Evolutionary conservation across 805 yeast genomes (phyloP), one percentile per base, ranked within the genome.

Genomic region (Wickerhamomyces hampshirensis): DNA sequence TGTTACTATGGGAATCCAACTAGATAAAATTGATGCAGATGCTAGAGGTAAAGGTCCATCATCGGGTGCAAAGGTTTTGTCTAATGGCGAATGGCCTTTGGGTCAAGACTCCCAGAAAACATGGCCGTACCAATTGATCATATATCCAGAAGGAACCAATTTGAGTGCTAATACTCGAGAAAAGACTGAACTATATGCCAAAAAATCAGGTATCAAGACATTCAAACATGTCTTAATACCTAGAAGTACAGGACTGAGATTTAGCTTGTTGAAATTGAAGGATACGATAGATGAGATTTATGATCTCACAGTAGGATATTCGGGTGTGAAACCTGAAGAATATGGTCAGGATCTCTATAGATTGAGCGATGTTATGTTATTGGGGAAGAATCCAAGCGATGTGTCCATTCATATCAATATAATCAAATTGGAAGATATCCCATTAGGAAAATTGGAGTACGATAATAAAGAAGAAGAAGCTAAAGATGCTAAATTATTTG

Each of bases 71-170:
- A 24, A 11, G 4, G 4, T 35, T 63, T 34, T 52, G 28, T 37
- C 55, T 31, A 47, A 65, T 47, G 48, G 63, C 1, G 36, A 43
- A 10, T 50, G 47, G 48, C 54, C 56, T 9, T 9, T 27, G 4
- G 56, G 46, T 28, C n/a, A 37, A 12, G 33, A 48, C 35, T 17
- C 35, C 50, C 7, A 51, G 60, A 15, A 60, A 68, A 46, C 55
- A 6, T 71, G 76, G 75, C 80, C 84, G 4, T 79, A 80, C 44
- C 77, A 82, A 69, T 58, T 93, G 31, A 61, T 89, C 16, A 58
- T 93, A 18, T 93, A 83, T 61, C 98, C 98, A 2, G 98, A 93
- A 59, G 98, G 98, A 5, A 93, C 98, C 0, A 93, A 87, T 40
- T 62, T 84, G 37, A 79, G 93, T 26, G 68, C 67, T 5, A 71